Evolutionary conservation across 164 flowering plant species (phyloP).

Genomic region (Taxillus chinensis): DNA sequence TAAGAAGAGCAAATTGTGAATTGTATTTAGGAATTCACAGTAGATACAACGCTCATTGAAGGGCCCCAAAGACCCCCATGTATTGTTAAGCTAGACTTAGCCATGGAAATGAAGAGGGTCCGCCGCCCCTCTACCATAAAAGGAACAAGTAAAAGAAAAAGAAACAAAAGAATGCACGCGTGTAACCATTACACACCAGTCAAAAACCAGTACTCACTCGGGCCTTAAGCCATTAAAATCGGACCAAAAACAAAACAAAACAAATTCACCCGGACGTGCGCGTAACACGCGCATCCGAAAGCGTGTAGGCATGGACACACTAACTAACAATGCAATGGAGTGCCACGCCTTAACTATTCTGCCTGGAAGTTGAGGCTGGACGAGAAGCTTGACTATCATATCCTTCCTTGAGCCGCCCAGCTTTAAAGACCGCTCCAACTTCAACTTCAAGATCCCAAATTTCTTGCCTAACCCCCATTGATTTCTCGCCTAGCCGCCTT

Average conservation of each 20-base stretch:
- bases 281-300: conserved; percentile 12
- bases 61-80: too few species aligned
- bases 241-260: conserved; percentile 11
- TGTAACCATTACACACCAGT: conserved; percentile 19
- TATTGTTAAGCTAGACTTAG: too few species aligned
- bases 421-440: conserved; percentile 12
- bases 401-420: conserved; percentile 13
- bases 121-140: too few species aligned
- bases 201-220: too few species aligned
- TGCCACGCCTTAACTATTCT: background rate
- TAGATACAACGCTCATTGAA: too few species aligned
- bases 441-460: background rate
- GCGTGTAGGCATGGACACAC: conserved; percentile 14
- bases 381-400: conserved; percentile 21
- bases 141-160: too few species aligned
- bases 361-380: conserved; percentile 10
- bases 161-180: conserved; percentile 10
- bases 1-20: too few species aligned
- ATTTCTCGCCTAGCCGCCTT: background rate
- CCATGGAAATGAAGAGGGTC: too few species aligned
- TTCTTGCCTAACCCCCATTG: conserved; percentile 6
- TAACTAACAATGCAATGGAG: background rate
- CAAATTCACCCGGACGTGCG: conserved; percentile 26
- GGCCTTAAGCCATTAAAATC: too few species aligned
- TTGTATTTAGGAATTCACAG: too few species aligned